These are phyloP conservation scores for Actinomucor elegans DNA, from an alignment of 371 early-diverging fungal species.

Conservation along the genomic window DNA sequence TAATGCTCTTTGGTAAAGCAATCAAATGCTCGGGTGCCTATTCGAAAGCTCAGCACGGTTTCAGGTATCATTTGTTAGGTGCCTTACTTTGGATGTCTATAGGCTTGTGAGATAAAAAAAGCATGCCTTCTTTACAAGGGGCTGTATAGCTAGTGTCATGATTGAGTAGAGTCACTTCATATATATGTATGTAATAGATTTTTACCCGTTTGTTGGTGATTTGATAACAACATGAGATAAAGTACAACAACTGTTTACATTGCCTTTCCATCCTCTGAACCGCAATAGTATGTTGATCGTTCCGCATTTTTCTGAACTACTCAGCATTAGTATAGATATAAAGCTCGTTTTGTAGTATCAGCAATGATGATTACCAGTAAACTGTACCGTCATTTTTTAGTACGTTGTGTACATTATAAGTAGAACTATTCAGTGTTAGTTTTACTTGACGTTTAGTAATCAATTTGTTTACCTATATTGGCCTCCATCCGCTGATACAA, in stretches of 20 bases:
- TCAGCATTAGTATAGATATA: not conserved
- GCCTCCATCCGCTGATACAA: constrained; percentile 14
- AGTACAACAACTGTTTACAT: not conserved
- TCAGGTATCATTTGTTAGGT: too few relatives aligned
- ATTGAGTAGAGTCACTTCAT: too few relatives aligned
- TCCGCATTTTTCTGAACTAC: constrained; percentile 9
- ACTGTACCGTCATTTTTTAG: constrained; percentile 16
- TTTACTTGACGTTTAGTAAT: not conserved
- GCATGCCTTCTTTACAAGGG: constrained; percentile 17
- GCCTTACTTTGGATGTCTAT: constrained; percentile 13
- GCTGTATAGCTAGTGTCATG: constrained; percentile 4
- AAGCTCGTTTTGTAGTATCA: not conserved
- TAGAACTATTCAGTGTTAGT: too few relatives aligned
- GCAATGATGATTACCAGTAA: constrained; percentile 20
- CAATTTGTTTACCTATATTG: too few relatives aligned
- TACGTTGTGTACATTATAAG: constrained; percentile 9
- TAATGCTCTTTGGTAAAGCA: constrained; percentile 12
- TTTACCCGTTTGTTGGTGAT: constrained; percentile 11
- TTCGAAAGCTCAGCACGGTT: too few relatives aligned
- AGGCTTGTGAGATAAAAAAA: constrained; percentile 18
- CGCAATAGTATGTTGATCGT: constrained; percentile 12
- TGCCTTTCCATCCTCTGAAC: not conserved
- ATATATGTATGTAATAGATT: too few relatives aligned
- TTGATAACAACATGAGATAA: constrained; percentile 17
- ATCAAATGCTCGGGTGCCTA: constrained; percentile 16